Base-by-base conservation (phyloP, 805 yeast species). In the Yamadazyma insecticola region DNA sequence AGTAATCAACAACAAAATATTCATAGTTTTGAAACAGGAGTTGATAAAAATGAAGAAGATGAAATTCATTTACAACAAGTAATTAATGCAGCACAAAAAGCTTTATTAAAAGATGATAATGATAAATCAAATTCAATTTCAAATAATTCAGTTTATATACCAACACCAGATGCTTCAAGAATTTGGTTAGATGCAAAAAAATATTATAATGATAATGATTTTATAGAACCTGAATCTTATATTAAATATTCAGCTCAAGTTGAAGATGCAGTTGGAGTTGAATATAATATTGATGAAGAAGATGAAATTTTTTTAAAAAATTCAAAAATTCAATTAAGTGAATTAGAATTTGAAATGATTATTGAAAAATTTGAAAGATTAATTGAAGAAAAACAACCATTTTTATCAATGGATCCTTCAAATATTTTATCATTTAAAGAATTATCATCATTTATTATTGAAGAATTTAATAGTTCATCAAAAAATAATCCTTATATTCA, bases 21-120 rank as follows among this genome's bases (percentile, higher is more conserved):
- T 18, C 87, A 86, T 48, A 86, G 87, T 39, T 75, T 92, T 26
- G 98, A 92, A 49, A 90, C 97, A 5, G 98, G 98, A 60, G 98
- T 92, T 24, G 98, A 92, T 51, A 92, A 92, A 55, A 87, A 84
- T 45, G 98, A 92, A 58, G 98, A 92, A 58, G 95, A 87, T 47
- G 98, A 92, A 57, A 92, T 85, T 24, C 98, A 92, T 73, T 69
- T 92, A 40, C 95, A 90, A 55, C 86, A 82, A 41, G 96, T 89
- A 29, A 81, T 92, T 43, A 78, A 79, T 57, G 90, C 90, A 10
- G 76, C 87, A 2, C 81, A 78, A 31, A 76, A 77, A 18, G 78
- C 80, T 2, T 71, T 84, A 13, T 39, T 61, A 21, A 69, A 31
- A 62, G 65, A 45, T 25, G 49, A 41, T n/a, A 39, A 36, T 13